Base-by-base conservation (phyloP, 345 rosid genomes). In the Nasturtium officinale region DNA sequence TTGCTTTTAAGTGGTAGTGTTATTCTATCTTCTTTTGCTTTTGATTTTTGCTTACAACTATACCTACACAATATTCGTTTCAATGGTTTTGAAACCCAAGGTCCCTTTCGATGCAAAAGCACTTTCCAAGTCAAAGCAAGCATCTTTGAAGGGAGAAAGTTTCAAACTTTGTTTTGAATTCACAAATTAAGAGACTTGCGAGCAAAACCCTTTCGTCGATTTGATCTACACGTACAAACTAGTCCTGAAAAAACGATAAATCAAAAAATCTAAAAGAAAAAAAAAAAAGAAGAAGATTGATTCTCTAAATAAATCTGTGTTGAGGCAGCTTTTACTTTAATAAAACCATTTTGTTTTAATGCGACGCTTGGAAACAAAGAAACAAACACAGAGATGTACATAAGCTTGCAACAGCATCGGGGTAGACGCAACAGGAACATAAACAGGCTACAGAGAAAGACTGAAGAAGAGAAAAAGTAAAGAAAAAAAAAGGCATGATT, bases 251-350 rank as follows among this genome's bases (percentile, higher is more conserved):
- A 26, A 25, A 65, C 15, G 23, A 55, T 33, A 17, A 15, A 52
- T 10, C 40, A 29, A 0, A 29, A 64, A 47, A 35, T 26, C n/a
- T 13, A 13, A 40, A 21, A 16, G 16, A 33, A 11, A 10, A 7
- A 5, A 33, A 13, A 37, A 17, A 9, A n/a, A 54, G 5, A 56
- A 11, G 18, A 67, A 66, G 53, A 51, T 61, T 68, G 75, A 74
- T 58, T 66, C 78, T 54, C 66, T 12, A 28, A 37, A 38, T 26
- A 40, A 65, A 45, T 23, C 50, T 65, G 71, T 7, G 65, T 32
- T 18, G 78, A 74, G 5, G 70, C 79, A 76, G 79, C 79, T 76
- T 76, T 76, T 8, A 54, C 75, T 76, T 76, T 69, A 62, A 35
- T 55, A 69, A 76, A 64, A 76, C 45, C 60, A 55, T 71, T 76